phyloP scores from a whole-genome alignment of 164 flowering plant species.

The Vitis rupestris region DNA sequence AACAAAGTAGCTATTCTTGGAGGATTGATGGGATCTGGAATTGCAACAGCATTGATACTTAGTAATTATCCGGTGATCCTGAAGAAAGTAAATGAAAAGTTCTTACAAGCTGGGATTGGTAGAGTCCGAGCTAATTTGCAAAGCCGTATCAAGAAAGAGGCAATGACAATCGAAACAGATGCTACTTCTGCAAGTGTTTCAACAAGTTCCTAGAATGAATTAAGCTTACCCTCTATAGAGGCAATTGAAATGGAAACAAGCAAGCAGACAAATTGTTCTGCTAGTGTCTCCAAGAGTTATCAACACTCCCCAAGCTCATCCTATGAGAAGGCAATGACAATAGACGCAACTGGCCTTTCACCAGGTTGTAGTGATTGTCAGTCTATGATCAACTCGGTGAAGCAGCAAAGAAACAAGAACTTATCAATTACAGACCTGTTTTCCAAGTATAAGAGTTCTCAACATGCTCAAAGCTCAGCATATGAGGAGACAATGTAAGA shows the following conservation, averaged over 20 bases:
- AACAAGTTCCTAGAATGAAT: too few species aligned
- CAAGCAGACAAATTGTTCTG: not conserved
- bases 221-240: not conserved
- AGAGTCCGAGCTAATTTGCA: constrained; percentile 85
- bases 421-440: constrained; percentile 32
- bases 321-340: constrained; percentile 11
- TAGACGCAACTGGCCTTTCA: constrained; percentile 5
- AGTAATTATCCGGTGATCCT: constrained; percentile 67
- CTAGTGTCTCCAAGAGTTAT: not conserved
- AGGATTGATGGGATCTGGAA: constrained; percentile 98
- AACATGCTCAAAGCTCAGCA: constrained; percentile 10
- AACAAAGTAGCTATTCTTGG: constrained; percentile 85
- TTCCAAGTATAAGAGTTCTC: constrained; percentile 30
- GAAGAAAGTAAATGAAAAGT: constrained; percentile 88
- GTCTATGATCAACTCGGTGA: constrained; percentile 4
- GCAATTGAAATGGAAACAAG: constrained; percentile 2
- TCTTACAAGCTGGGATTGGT: constrained; percentile 69
- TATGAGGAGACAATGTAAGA: constrained; percentile 14
- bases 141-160: constrained; percentile 87
- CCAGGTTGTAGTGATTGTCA: constrained; percentile 9
- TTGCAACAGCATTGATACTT: constrained; percentile 82
- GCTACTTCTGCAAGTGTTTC: not conserved
- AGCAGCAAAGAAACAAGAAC: constrained; percentile 12
- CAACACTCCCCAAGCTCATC: not conserved
- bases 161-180: constrained; percentile 36